Percentiles rank a stretch among this genome's conserved stretches.
Conservation (phyloP, 129 eudicot genomes). For the Erigeron canadensis region DNA sequence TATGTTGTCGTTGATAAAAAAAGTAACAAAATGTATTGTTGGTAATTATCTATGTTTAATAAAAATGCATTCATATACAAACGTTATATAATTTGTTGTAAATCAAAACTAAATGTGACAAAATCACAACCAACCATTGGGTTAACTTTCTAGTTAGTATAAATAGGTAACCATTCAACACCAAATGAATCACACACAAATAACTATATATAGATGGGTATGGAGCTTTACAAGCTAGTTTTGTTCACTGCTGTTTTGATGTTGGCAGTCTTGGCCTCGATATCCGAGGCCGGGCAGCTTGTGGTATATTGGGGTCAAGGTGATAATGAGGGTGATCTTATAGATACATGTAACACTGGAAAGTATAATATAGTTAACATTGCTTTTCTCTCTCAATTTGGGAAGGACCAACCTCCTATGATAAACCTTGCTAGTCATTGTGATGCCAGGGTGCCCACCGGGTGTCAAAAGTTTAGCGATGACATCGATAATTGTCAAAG, state of each 20-base stretch:
- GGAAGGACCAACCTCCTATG: slow-evolving; percentile 10
- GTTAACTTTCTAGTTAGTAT: background rate
- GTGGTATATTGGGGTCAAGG: slow-evolving; percentile 10
- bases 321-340: background rate
- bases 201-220: background rate
- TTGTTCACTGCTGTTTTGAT: background rate
- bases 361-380: background rate
- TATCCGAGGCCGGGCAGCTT: slow-evolving; percentile 2
- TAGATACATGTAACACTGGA: background rate
- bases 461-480: background rate
- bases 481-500: slow-evolving; percentile 3
- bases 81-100: background rate
- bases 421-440: slow-evolving; percentile 15
- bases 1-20: too few relatives aligned
- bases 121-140: too few relatives aligned
- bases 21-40: too few relatives aligned
- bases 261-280: slow-evolving; percentile 2
- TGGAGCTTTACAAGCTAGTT: background rate
- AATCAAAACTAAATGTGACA: too few relatives aligned
- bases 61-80: background rate
- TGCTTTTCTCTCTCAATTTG: slow-evolving; percentile 7
- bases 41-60: too few relatives aligned
- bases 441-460: background rate
- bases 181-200: slow-evolving; percentile 1
- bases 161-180: background rate